Conservation (phyloP, 768 basidiomycete species). For the Amylocystis lapponica region DNA sequence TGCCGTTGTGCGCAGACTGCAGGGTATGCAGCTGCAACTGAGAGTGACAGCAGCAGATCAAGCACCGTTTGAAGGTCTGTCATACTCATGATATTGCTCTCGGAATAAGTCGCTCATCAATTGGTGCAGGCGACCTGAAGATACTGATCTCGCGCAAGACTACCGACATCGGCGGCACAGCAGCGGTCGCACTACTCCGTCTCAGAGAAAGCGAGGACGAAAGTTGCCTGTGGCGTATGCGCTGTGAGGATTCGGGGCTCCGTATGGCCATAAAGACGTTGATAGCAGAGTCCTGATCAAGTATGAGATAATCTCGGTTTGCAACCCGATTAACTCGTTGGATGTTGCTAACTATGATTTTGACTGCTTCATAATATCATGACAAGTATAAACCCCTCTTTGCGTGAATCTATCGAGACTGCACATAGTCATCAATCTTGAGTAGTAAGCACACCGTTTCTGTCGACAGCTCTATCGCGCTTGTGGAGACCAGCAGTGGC, state of each 20-base stretch:
- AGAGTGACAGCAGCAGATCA: constrained; percentile 48
- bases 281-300: constrained; percentile 22
- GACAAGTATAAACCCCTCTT: neutral
- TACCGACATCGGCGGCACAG: neutral
- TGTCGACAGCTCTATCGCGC: constrained; percentile 90
- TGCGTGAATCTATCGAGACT: constrained; percentile 48
- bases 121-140: constrained; percentile 56
- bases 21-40: constrained; percentile 39
- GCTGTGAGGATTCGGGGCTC: constrained; percentile 43
- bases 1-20: constrained; percentile 47
- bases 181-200: constrained; percentile 39
- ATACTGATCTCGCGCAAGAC: constrained; percentile 35
- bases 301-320: neutral
- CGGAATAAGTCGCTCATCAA: constrained; percentile 5
- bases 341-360: neutral
- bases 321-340: neutral
- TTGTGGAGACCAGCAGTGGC: constrained; percentile 90
- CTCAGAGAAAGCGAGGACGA: constrained; percentile 59
- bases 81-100: constrained; percentile 2
- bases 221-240: constrained; percentile 67
- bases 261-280: constrained; percentile 39
- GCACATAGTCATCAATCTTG: constrained; percentile 94
- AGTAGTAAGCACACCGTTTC: constrained; percentile 96
- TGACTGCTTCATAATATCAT: neutral
- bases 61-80: constrained; percentile 53